Evolutionary conservation across 2,329 filamentous ascomycete genomes (phyloP).

Genomic region (Tolypocladium ophioglossoides): DNA sequence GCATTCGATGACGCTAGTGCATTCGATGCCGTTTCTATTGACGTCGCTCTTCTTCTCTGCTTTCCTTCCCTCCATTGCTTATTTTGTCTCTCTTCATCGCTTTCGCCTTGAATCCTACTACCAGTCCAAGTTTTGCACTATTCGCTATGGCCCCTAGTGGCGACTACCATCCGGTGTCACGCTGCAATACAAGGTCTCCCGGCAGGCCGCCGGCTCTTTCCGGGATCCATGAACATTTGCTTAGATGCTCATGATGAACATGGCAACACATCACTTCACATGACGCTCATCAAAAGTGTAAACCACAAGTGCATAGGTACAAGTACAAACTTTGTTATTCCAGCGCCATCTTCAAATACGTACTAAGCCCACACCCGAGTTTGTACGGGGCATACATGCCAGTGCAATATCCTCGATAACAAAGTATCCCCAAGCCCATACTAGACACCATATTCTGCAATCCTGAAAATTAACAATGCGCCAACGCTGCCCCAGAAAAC

Average conservation of each 20-base stretch:
- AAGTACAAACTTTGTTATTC: not conserved
- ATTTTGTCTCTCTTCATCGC: constrained; percentile 24
- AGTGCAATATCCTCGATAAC: not conserved
- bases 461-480: not conserved
- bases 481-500: not conserved
- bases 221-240: too few species aligned
- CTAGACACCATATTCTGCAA: not conserved
- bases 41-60: not conserved
- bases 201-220: too few species aligned
- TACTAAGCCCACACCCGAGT: not conserved
- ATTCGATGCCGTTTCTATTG: not conserved
- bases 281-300: not conserved
- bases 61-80: not conserved
- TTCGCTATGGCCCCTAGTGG: too few species aligned
- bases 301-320: not conserved
- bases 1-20: too few species aligned
- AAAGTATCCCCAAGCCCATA: not conserved
- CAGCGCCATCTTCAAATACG: not conserved
- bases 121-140: constrained; percentile 63
- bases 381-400: not conserved
- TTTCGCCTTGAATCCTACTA: constrained; percentile 50
- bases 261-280: not conserved
- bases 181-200: too few species aligned
- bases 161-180: too few species aligned
- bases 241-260: too few species aligned